Evolutionary conservation across 257 asterid genomes (phyloP).

Genomic region (Ligustrum vulgare): DNA sequence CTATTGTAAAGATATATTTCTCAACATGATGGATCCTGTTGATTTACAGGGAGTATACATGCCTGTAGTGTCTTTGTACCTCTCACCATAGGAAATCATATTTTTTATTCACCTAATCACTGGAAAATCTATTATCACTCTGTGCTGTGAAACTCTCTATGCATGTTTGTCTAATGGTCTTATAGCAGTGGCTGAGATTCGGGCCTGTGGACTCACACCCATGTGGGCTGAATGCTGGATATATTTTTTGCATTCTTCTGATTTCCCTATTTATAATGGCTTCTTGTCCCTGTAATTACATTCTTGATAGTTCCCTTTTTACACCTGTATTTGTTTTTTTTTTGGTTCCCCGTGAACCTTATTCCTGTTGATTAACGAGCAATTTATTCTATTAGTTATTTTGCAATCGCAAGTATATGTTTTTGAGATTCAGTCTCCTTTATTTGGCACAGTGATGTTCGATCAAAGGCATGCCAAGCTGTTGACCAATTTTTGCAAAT

Average conservation of each 20-base stretch:
- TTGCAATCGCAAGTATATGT: slow-evolving; percentile 20
- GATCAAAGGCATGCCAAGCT: slow-evolving; percentile 88
- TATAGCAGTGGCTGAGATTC: neutral
- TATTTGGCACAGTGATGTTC: slow-evolving; percentile 66
- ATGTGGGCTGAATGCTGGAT: slow-evolving; percentile 8
- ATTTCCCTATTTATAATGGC: slow-evolving; percentile 6
- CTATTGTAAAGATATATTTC: slow-evolving; percentile 6
- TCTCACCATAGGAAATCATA: neutral
- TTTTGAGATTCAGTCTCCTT: slow-evolving; percentile 15
- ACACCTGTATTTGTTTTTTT: slow-evolving; percentile 8
- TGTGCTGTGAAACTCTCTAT: neutral
- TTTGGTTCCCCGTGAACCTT: slow-evolving; percentile 9
- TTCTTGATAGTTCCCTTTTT: neutral
- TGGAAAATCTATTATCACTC: neutral
- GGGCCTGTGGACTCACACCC: neutral
- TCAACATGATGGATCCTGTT: neutral
- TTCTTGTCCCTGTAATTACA: slow-evolving; percentile 21
- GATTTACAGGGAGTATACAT: neutral
- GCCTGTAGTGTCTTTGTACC: slow-evolving; percentile 17
- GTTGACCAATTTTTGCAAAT: slow-evolving; percentile 91
- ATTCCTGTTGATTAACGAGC: slow-evolving; percentile 13
- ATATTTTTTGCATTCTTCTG: neutral
- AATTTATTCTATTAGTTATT: slow-evolving; percentile 11
- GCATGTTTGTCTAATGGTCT: slow-evolving; percentile 1
- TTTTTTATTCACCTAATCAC: neutral